Conservation (phyloP, 2,329 filamentous ascomycete species). For the Sporothrix sp. region DNA sequence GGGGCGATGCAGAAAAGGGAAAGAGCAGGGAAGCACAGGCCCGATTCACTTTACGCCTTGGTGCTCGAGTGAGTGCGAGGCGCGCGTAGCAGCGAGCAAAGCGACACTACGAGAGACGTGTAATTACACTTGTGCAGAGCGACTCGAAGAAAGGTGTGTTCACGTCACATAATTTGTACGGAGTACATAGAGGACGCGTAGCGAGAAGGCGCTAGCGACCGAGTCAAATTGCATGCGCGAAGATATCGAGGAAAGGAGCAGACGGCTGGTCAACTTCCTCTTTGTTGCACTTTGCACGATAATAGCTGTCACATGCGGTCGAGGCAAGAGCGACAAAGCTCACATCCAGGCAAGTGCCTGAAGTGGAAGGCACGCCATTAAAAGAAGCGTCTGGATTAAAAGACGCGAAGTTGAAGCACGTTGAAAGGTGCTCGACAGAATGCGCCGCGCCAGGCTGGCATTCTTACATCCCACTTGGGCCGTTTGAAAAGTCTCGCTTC, state of each 20-base stretch:
- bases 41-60: background rate
- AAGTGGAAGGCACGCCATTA: background rate
- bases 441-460: too few species aligned
- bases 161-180: background rate
- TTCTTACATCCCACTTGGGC: background rate
- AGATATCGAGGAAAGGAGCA: background rate
- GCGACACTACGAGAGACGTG: background rate
- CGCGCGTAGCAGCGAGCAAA: background rate
- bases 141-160: background rate
- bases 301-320: background rate
- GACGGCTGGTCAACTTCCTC: too few species aligned
- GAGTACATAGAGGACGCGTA: background rate
- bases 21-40: conserved; percentile 9
- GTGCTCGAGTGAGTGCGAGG: background rate
- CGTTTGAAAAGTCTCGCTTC: background rate
- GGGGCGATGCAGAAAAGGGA: background rate
- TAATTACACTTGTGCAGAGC: background rate
- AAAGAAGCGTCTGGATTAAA: background rate
- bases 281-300: background rate
- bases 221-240: background rate
- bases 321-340: conserved; percentile 1
- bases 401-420: background rate
- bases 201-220: background rate
- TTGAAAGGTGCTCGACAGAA: background rate
- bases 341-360: background rate